Base-by-base conservation (phyloP, 164 flowering plant genomes). In the Annona squamosa region DNA sequence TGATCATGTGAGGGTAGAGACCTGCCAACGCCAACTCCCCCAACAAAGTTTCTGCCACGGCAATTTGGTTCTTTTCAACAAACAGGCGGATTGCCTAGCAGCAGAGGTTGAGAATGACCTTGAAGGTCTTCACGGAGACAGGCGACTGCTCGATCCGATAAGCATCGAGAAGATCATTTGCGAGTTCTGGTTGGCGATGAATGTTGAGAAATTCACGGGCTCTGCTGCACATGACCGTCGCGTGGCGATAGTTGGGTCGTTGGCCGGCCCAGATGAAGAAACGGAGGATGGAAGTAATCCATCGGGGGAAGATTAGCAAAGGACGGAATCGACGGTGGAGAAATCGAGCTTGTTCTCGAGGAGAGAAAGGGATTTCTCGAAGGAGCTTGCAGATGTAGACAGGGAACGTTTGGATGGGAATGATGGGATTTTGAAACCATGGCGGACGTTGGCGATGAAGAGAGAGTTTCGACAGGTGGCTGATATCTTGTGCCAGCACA, bases 241-340 rank as follows among this genome's bases (percentile, higher is more conserved):
- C 83, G 78, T 90, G 98, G 71, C 91, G 85, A 65, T 88, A 89
- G 67, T 77, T 76, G 0, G 87, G 75, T 66, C 87, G 94, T 52
- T 81, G 75, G 45, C 89, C 94, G 17, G 96, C 91, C 94, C 93
- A 92, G 48, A 90, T 77, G 77, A 91, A 94, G 77, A 94, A 94
- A 70, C 94, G 77, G 17, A 92, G 83, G 72, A 91, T 93, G 37
- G 37, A 26, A 26, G 37, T 26, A 26, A 26, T 26, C 37, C 37
- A 26, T 26, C 37, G 37, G 37, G 37, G 37, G 37, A 26, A 26
- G 37, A 26, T 26, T 26, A 0, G 37, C 79, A 85, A 73, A 52
- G 86, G 67, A 19, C 74, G 82, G 61, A 76, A 26, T 26, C 37
- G 37, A 26, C 73, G 37, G 62, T 19, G 26, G 83, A 79, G 64